These are phyloP conservation scores for Papiliotrema flavescens DNA, from an alignment of 1,284 basidiomycete species.

Conservation along the genomic window DNA sequence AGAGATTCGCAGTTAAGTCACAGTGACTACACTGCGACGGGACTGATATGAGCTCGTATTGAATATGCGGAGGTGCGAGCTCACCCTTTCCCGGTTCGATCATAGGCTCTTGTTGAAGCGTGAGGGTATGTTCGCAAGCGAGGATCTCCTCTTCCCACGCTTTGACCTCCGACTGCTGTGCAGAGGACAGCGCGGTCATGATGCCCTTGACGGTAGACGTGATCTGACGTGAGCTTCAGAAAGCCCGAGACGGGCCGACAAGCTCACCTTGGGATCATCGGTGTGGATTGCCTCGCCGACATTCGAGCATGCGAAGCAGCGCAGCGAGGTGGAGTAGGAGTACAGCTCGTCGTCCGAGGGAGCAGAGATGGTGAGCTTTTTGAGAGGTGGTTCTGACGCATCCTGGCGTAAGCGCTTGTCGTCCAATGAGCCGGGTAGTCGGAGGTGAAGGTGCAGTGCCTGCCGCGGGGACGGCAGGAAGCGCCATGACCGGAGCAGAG, in stretches of 20 bases:
- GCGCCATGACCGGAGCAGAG: not conserved
- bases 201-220: conserved; percentile 64
- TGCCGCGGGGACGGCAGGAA: too few species aligned
- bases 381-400: conserved; percentile 78
- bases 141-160: conserved; percentile 96
- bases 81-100: conserved; percentile 34
- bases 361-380: conserved; percentile 81
- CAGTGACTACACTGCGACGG: conserved; percentile 73
- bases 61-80: conserved; percentile 10
- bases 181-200: conserved; percentile 78
- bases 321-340: conserved; percentile 63
- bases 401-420: conserved; percentile 41
- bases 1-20: conserved; percentile 81
- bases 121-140: conserved; percentile 81
- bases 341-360: conserved; percentile 87
- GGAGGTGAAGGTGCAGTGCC: too few species aligned
- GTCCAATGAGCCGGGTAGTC: too few species aligned
- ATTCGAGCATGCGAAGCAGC: conserved; percentile 67
- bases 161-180: conserved; percentile 88
- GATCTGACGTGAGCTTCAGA: conserved; percentile 47
- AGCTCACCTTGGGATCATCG: conserved; percentile 48
- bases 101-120: conserved; percentile 63
- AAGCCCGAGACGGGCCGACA: not conserved
- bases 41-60: conserved; percentile 53
- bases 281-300: conserved; percentile 57